A percentile compares a stretch with the other conserved stretches of the same genome.
Evolutionary conservation across 495 filamentous ascomycete species (phyloP).

Genomic region (Copromyces sp.): DNA sequence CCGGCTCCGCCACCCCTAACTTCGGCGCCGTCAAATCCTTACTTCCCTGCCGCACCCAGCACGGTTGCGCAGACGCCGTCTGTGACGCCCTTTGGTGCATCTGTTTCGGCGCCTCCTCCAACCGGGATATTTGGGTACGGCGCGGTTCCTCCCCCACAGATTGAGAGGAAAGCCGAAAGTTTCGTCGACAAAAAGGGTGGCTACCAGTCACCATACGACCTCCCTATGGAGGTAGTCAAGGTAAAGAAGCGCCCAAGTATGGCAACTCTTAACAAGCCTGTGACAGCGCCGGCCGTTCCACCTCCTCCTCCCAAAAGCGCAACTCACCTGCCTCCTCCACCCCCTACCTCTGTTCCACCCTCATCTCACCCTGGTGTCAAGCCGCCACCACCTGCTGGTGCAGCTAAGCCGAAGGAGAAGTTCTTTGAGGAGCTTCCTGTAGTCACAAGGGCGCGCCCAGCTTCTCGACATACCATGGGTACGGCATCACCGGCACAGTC

Average conservation of each 20-base stretch:
- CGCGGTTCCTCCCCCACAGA: constrained; percentile 27
- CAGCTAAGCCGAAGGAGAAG: constrained; percentile 33
- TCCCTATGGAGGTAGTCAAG: constrained; percentile 76
- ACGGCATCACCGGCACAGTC: constrained; percentile 29
- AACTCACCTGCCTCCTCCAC: constrained; percentile 35
- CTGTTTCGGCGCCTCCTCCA: constrained; percentile 33
- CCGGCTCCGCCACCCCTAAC: constrained; percentile 16
- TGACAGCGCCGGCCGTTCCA: constrained; percentile 24
- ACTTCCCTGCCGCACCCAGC: constrained; percentile 17
- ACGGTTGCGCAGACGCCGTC: constrained; percentile 17
- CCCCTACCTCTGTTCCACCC: constrained; percentile 22
- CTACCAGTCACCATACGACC: constrained; percentile 87
- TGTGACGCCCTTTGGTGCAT: constrained; percentile 22
- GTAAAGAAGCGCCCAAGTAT: constrained; percentile 49
- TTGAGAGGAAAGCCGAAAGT: constrained; percentile 54
- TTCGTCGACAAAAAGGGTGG: constrained; percentile 88
- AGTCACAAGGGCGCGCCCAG: constrained; percentile 44
- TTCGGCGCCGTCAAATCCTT: constrained; percentile 26
- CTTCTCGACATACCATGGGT: constrained; percentile 29
- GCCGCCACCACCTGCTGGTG: constrained; percentile 18
- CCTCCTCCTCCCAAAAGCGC: constrained; percentile 46
- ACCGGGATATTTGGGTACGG: constrained; percentile 33
- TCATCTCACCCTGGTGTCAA: constrained; percentile 19
- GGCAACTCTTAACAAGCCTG: constrained; percentile 22
- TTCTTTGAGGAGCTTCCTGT: constrained; percentile 90